These are phyloP conservation scores for Dendrocalamus sinicus DNA, from an alignment of 176 grass and related monocot species.

Conservation along the genomic window DNA sequence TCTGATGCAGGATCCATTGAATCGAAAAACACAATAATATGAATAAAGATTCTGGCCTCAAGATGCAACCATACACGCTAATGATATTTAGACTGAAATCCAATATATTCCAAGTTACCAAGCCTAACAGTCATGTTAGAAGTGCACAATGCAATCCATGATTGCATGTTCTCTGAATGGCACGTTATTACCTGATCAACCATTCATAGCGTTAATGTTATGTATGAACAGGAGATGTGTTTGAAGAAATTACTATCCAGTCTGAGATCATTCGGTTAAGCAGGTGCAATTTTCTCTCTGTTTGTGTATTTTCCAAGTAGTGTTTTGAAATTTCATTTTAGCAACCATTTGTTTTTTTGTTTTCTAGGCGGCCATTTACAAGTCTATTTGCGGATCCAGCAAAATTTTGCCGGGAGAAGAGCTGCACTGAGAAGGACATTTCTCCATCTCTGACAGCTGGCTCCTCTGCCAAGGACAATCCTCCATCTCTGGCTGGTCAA, in stretches of 20 bases:
- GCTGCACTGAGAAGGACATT: slow-evolving; percentile 29
- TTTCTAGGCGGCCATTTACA: slow-evolving; percentile 55
- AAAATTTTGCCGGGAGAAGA: slow-evolving; percentile 50
- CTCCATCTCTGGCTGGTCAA: slow-evolving; percentile 40
- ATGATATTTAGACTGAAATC: slow-evolving; percentile 11
- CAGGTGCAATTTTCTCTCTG: slow-evolving; percentile 47
- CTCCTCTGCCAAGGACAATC: slow-evolving; percentile 9
- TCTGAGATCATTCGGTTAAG: slow-evolving; percentile 54
- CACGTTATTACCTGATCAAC: not conserved
- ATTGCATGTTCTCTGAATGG: not conserved
- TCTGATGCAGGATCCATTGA: slow-evolving; percentile 4
- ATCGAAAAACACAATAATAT: not conserved
- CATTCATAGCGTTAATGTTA: not conserved
- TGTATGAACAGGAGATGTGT: slow-evolving; percentile 46
- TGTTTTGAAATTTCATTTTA: slow-evolving; percentile 11
- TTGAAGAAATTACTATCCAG: slow-evolving; percentile 67
- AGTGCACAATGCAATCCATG: not conserved
- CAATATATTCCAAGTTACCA: not conserved
- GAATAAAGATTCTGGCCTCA: slow-evolving; percentile 1
- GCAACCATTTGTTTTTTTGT: slow-evolving; percentile 33
- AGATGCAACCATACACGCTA: slow-evolving; percentile 15
- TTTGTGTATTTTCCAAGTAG: slow-evolving; percentile 6
- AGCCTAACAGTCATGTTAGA: not conserved
- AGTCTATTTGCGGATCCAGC: slow-evolving; percentile 61
- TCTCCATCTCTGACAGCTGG: slow-evolving; percentile 20